Percentiles rank a stretch among this genome's conserved stretches.
phyloP scores from a whole-genome alignment of 164 flowering plant species.

The Amborella trichopoda region DNA sequence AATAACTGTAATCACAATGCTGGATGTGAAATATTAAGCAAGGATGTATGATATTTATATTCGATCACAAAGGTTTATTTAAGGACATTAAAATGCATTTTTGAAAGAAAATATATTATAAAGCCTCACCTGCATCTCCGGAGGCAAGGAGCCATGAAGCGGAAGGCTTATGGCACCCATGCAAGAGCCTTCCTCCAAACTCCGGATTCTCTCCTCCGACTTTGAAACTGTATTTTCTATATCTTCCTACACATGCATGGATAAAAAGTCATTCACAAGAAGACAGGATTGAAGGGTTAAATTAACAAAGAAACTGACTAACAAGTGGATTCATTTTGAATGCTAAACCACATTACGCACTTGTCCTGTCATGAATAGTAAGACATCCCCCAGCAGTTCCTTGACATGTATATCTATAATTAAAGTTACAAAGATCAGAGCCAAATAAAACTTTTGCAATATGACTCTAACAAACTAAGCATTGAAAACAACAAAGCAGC shows the following conservation, averaged over 20 bases:
- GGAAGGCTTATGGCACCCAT: constrained; percentile 93
- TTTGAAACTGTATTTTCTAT: constrained; percentile 73
- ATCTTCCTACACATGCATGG: constrained; percentile 69
- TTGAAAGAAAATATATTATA: too few species aligned
- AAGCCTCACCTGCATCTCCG: constrained; percentile 79
- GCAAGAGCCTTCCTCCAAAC: constrained; percentile 57
- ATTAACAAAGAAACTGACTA: too few species aligned
- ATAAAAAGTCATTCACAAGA: too few species aligned
- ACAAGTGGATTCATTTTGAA: too few species aligned
- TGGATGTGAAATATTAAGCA: too few species aligned
- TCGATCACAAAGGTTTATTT: too few species aligned
- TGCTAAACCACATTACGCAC: constrained; percentile 18
- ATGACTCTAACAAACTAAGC: too few species aligned
- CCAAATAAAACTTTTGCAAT: neutral
- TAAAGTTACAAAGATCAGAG: neutral
- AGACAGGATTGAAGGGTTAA: too few species aligned
- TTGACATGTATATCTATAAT: constrained; percentile 56
- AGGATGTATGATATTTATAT: too few species aligned
- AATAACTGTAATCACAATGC: too few species aligned
- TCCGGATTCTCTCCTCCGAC: constrained; percentile 69
- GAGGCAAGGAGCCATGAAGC: constrained; percentile 94
- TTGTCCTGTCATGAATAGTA: constrained; percentile 98
- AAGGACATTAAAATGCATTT: too few species aligned
- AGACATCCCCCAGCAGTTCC: constrained; percentile 82
- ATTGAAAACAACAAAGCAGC: too few species aligned